These are phyloP conservation scores for Fonsecaea multimorphosa DNA, from an alignment of 2,329 filamentous ascomycete genomes.

Conservation along the genomic window DNA sequence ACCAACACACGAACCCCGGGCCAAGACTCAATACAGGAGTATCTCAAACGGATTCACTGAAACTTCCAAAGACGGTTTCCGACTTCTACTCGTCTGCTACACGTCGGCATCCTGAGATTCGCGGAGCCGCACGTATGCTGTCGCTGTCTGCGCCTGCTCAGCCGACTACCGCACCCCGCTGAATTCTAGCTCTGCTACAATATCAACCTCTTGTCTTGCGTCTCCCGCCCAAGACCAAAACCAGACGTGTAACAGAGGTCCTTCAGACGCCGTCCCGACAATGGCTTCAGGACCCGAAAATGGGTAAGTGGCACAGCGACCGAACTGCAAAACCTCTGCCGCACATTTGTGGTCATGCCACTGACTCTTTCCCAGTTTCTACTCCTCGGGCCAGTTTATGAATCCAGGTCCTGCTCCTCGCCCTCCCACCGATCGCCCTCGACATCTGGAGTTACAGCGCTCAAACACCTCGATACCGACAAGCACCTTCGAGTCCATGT, in stretches of 20 bases:
- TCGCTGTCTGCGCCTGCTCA: conserved; percentile 20
- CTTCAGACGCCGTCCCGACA: conserved; percentile 18
- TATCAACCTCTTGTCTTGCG: conserved; percentile 26
- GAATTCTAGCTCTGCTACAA: conserved; percentile 25
- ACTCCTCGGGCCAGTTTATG: conserved; percentile 78
- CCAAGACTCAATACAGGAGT: conserved; percentile 6
- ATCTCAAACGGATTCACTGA: conserved; percentile 18
- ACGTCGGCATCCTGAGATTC: conserved; percentile 8
- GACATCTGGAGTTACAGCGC: conserved; percentile 75
- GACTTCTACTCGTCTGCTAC: conserved; percentile 19
- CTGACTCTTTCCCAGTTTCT: conserved; percentile 55
- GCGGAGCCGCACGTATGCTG: conserved; percentile 34
- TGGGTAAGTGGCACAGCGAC: conserved; percentile 24
- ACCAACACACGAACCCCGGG: not conserved
- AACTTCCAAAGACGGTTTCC: conserved; percentile 11
- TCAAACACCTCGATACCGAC: conserved; percentile 73
- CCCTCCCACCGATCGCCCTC: conserved; percentile 82
- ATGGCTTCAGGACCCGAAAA: conserved; percentile 35
- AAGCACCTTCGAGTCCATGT: conserved; percentile 73
- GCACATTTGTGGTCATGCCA: too few species aligned
- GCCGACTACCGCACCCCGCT: conserved; percentile 24
- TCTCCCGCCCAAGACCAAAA: conserved; percentile 14
- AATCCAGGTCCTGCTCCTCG: conserved; percentile 94
- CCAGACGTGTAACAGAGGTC: conserved; percentile 21
- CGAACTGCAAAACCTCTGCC: not conserved